Evolutionary conservation across 179 eudicot genomes (phyloP).

Genomic region (Spinacia oleracea): DNA sequence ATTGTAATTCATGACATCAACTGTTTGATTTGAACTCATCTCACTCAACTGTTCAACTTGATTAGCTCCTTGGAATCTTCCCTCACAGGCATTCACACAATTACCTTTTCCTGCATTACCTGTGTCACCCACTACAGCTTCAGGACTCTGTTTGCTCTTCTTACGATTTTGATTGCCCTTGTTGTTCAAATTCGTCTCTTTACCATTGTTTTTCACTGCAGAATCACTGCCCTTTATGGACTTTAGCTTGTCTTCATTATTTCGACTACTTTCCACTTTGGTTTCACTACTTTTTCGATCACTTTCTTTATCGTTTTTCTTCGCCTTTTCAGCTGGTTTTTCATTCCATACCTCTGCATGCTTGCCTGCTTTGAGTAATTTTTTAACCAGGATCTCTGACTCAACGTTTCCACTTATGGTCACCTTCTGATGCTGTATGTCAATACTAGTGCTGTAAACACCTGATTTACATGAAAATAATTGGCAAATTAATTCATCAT

Average conservation of each 20-base stretch:
- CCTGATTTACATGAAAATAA: conserved; percentile 36
- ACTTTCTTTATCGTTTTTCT: conserved; percentile 33
- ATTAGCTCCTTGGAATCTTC: conserved; percentile 29
- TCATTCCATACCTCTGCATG: conserved; percentile 71
- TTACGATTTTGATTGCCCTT: conserved; percentile 23
- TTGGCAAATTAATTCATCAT: too few species aligned
- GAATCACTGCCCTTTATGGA: conserved; percentile 12
- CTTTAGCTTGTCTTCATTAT: conserved; percentile 15
- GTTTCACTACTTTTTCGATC: conserved; percentile 26
- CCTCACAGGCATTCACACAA: conserved; percentile 18
- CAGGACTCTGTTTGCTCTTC: conserved; percentile 5
- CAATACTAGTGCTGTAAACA: conserved; percentile 65
- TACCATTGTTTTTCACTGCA: conserved; percentile 1
- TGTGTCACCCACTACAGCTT: conserved; percentile 8
- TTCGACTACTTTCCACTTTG: conserved; percentile 24
- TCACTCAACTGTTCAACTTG: conserved; percentile 28
- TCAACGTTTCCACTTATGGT: conserved; percentile 62
- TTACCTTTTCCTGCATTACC: conserved; percentile 35
- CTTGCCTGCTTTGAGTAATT: conserved; percentile 61
- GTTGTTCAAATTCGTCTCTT: conserved; percentile 19
- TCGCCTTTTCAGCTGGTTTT: conserved; percentile 33
- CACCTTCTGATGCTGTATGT: conserved; percentile 63
- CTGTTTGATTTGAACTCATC: conserved; percentile 26
- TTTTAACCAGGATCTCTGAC: conserved; percentile 55
- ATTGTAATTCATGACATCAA: conserved; percentile 48